These are phyloP conservation scores for Cyphellophora europaea DNA, from an alignment of 2,329 filamentous ascomycete genomes.

Conservation along the genomic window DNA sequence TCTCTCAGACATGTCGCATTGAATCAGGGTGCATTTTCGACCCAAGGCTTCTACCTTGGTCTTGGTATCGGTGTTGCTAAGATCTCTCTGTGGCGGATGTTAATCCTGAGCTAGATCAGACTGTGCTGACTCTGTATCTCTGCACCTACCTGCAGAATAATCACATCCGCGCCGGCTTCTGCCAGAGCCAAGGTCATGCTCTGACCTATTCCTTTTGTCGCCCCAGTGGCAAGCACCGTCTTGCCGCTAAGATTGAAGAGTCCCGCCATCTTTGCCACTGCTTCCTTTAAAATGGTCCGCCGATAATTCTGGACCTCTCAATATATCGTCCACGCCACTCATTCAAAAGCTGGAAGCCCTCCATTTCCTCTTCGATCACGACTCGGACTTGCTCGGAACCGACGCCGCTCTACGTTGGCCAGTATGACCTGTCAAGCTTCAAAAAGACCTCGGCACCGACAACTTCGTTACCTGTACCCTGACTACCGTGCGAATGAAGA, in stretches of 20 bases:
- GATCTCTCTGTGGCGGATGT: conserved; percentile 5
- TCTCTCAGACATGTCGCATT: conserved; percentile 7
- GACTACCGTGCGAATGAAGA: too few relatives aligned
- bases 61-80: conserved; percentile 5
- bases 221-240: conserved; percentile 35
- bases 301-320: too few relatives aligned
- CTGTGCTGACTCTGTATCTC: background rate
- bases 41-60: conserved; percentile 6
- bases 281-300: too few relatives aligned
- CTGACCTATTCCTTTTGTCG: conserved; percentile 34
- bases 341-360: too few relatives aligned
- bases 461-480: too few relatives aligned
- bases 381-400: too few relatives aligned
- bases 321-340: too few relatives aligned
- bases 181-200: conserved; percentile 36
- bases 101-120: background rate
- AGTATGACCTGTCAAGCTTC: too few relatives aligned
- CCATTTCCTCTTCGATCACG: too few relatives aligned
- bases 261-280: background rate
- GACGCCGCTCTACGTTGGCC: too few relatives aligned
- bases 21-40: conserved; percentile 8
- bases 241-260: conserved; percentile 22
- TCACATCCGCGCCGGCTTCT: conserved; percentile 35
- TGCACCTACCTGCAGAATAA: conserved; percentile 28
- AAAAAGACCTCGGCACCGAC: too few relatives aligned